phyloP scores from a whole-genome alignment of 257 asterid species.

The Primulina tabacum region DNA sequence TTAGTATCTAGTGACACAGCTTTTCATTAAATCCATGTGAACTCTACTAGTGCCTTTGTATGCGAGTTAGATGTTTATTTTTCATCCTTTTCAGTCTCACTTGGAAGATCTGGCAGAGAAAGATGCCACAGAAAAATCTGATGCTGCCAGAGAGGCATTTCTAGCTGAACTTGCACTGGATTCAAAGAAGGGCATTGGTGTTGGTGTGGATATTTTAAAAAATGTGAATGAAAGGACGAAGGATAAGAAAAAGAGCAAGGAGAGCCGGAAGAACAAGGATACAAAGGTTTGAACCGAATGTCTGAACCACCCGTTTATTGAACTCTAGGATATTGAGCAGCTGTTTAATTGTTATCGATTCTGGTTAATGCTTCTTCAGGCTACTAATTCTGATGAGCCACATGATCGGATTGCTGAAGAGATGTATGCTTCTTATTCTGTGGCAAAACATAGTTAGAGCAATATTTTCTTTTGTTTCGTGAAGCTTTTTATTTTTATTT shows the following conservation, averaged over 20 bases:
- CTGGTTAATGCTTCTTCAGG: conserved; percentile 52
- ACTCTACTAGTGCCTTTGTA: conserved; percentile 17
- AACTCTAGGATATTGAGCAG: conserved; percentile 21
- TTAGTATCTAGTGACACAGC: conserved; percentile 32
- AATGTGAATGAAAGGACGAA: conserved; percentile 60
- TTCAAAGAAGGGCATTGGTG: conserved; percentile 55
- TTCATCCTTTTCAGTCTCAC: conserved; percentile 51
- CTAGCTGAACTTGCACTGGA: conserved; percentile 91
- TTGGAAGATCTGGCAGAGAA: conserved; percentile 88
- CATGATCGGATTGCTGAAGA: conserved; percentile 52
- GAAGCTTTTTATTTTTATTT: not conserved
- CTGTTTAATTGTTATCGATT: conserved; percentile 20
- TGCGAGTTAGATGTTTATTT: conserved; percentile 20
- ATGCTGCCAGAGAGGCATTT: conserved; percentile 93
- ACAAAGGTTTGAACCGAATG: conserved; percentile 57
- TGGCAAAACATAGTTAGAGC: conserved; percentile 17
- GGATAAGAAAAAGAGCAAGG: conserved; percentile 83
- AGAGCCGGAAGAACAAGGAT: conserved; percentile 67
- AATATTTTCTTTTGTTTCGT: conserved; percentile 23
- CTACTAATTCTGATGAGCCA: conserved; percentile 44
- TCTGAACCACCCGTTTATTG: conserved; percentile 19
- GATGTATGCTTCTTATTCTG: conserved; percentile 45
- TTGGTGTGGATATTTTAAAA: conserved; percentile 57
- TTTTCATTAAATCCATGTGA: conserved; percentile 2
- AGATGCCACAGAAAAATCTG: conserved; percentile 96